phyloP scores from a whole-genome alignment of 2,329 filamentous ascomycete genomes.

The Domatiomyces catenatus region DNA sequence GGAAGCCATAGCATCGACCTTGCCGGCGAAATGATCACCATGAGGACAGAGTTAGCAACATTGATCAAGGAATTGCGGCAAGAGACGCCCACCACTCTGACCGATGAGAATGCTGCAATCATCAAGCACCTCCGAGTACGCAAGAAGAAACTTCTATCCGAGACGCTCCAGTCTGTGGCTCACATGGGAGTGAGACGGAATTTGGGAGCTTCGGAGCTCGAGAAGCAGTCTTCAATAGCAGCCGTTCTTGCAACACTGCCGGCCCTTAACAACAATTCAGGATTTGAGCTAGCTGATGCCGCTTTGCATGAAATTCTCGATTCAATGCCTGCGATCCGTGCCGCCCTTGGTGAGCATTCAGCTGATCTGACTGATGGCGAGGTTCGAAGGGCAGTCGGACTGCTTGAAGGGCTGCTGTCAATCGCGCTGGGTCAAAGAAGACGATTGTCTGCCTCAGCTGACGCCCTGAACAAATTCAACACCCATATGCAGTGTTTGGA shows the following conservation, averaged over 20 bases:
- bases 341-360: constrained; percentile 56
- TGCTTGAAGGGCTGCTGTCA: constrained; percentile 71
- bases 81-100: constrained; percentile 66
- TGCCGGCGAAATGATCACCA: constrained; percentile 46
- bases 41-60: constrained; percentile 52
- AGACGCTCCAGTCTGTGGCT: constrained; percentile 66
- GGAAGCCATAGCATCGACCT: constrained; percentile 40
- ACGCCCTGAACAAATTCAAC: constrained; percentile 12
- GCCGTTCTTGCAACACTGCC: constrained; percentile 49
- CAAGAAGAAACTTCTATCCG: constrained; percentile 80
- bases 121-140: constrained; percentile 81
- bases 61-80: constrained; percentile 62
- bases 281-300: constrained; percentile 42
- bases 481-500: not conserved
- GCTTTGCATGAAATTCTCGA: constrained; percentile 70
- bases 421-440: constrained; percentile 26
- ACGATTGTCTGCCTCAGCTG: not conserved
- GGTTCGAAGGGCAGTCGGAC: constrained; percentile 61
- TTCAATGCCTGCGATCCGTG: constrained; percentile 51
- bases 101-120: constrained; percentile 67
- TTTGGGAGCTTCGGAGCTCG: constrained; percentile 56
- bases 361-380: constrained; percentile 74
- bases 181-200: constrained; percentile 85
- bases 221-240: constrained; percentile 56
- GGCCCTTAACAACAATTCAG: constrained; percentile 13